Evolutionary conservation across 2,329 filamentous ascomycete species (phyloP).

Genomic region (Didymella exigua): DNA sequence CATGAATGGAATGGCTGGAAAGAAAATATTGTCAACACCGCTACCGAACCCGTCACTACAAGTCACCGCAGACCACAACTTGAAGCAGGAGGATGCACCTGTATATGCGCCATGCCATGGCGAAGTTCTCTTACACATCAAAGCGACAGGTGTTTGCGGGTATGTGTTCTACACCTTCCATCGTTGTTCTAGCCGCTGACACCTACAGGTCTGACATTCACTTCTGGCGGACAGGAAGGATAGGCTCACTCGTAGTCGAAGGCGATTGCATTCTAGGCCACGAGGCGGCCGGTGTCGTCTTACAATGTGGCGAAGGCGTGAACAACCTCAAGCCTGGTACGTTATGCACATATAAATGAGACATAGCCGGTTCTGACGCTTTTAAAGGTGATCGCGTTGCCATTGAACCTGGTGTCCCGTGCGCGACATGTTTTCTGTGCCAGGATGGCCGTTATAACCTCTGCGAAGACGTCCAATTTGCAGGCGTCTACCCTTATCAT

Average conservation of each 20-base stretch:
- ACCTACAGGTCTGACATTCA: conserved; percentile 66
- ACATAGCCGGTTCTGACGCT: not conserved
- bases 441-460: conserved; percentile 66
- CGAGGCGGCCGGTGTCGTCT: conserved; percentile 66
- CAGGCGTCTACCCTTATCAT: conserved; percentile 65
- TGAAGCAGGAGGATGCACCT: conserved; percentile 64
- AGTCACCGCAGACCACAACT: conserved; percentile 64
- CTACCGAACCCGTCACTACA: conserved; percentile 61
- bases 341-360: not conserved
- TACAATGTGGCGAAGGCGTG: conserved; percentile 63
- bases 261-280: conserved; percentile 70
- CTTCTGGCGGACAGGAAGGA: conserved; percentile 69
- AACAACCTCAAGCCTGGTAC: conserved; percentile 55
- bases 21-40: conserved; percentile 28
- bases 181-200: not conserved
- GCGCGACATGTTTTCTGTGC: conserved; percentile 65
- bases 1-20: conserved; percentile 18
- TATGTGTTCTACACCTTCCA: conserved; percentile 33
- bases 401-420: conserved; percentile 70
- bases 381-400: conserved; percentile 66
- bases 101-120: conserved; percentile 59
- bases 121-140: conserved; percentile 66
- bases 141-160: conserved; percentile 69
- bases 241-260: conserved; percentile 66
- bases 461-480: conserved; percentile 66